phyloP scores from a whole-genome alignment of 2,329 filamentous ascomycete species.

The Coniochaeta sp. region DNA sequence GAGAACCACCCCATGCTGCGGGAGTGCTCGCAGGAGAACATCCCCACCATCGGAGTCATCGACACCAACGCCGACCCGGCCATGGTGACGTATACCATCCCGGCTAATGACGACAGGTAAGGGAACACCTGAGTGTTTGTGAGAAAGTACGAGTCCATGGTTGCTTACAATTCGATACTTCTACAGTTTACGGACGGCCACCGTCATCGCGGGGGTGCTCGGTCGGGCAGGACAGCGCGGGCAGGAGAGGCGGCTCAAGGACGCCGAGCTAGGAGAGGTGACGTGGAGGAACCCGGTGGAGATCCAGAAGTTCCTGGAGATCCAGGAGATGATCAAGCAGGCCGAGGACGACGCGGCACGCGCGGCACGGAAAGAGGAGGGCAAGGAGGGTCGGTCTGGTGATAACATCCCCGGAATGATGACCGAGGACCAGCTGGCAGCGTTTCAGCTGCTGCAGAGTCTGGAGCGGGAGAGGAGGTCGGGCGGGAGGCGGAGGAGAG shows the following conservation, averaged over 20 bases:
- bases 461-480: constrained; percentile 1
- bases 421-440: neutral
- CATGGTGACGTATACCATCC: constrained; percentile 94
- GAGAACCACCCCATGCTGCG: constrained; percentile 89
- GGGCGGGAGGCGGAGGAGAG: neutral
- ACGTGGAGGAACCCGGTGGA: constrained; percentile 50
- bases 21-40: constrained; percentile 80
- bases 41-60: constrained; percentile 90
- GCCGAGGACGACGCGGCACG: neutral
- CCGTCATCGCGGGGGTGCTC: constrained; percentile 77
- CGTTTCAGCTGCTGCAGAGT: neutral
- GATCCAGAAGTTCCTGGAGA: constrained; percentile 26
- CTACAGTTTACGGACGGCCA: constrained; percentile 67
- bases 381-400: neutral
- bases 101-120: constrained; percentile 91
- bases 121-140: constrained; percentile 11
- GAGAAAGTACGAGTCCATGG: neutral
- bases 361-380: neutral
- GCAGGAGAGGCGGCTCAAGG: constrained; percentile 56
- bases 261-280: constrained; percentile 55
- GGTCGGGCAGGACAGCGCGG: constrained; percentile 79
- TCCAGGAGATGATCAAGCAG: constrained; percentile 13
- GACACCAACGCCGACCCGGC: constrained; percentile 91
- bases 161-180: neutral
- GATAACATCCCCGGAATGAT: neutral